Evolutionary conservation across 169 alveolate species (phyloP).

Genomic region (Plasmodium reichenowi): DNA sequence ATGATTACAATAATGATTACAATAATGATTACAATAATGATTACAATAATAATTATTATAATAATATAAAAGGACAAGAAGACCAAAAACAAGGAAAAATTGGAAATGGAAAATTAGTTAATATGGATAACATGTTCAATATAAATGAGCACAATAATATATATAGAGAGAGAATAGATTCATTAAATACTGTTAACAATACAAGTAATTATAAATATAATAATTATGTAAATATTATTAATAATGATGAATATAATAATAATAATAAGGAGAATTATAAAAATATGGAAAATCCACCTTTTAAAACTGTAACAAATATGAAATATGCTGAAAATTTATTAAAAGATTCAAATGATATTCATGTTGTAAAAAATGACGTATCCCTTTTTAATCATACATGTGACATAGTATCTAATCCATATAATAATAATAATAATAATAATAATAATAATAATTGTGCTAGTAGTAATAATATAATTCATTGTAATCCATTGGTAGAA

Average conservation of each 20-base stretch:
- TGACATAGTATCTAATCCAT: too few species aligned
- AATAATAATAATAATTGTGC: too few species aligned
- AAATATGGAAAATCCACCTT: too few species aligned
- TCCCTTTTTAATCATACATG: too few species aligned
- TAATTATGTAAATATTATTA: neutral
- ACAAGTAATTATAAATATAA: constrained; percentile 2
- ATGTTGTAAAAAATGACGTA: too few species aligned
- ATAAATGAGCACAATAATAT: constrained; percentile 2
- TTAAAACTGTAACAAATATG: too few species aligned
- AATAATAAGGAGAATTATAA: too few species aligned
- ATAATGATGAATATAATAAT: neutral
- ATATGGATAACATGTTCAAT: constrained; percentile 12
- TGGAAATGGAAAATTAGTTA: neutral
- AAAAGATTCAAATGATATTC: too few species aligned
- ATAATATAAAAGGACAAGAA: neutral
- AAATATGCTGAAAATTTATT: too few species aligned
- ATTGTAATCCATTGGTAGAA: too few species aligned
- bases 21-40: neutral
- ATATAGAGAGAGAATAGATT: constrained; percentile 9
- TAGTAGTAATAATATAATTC: too few species aligned
- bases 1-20: neutral
- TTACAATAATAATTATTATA: neutral
- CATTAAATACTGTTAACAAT: neutral
- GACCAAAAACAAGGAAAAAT: neutral
- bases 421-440: too few species aligned